A percentile compares a stretch with the other conserved stretches of the same genome.
Conservation (phyloP, 345 rosid species). For the Hypericum androsaemum region DNA sequence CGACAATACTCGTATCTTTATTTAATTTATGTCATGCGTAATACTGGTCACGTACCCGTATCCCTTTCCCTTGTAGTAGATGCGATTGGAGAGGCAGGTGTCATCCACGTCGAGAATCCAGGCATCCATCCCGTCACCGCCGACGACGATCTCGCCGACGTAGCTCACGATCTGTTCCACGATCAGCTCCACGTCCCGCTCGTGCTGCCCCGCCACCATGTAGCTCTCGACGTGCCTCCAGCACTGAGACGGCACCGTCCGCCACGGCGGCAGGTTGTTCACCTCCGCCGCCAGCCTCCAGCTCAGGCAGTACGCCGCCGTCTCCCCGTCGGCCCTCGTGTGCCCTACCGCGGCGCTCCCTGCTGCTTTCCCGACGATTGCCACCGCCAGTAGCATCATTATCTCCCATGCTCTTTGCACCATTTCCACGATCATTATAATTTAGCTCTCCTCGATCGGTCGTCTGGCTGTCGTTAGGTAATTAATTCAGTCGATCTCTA, state of each 20-base stretch:
- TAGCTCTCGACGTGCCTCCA: conserved; percentile 45
- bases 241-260: conserved; percentile 60
- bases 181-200: conserved; percentile 42
- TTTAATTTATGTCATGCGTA: no score
- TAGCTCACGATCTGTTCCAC: conserved; percentile 43
- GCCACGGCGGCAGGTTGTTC: conserved; percentile 64
- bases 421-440: no score
- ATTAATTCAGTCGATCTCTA: no score
- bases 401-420: no score
- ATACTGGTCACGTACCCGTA: conserved; percentile 39
- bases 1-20: no score
- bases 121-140: conserved; percentile 61
- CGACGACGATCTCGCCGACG: conserved; percentile 21
- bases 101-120: conserved; percentile 91
- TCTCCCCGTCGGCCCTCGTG: no score
- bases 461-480: no score
- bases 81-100: conserved; percentile 72
- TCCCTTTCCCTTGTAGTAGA: conserved; percentile 59
- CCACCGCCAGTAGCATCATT: no score
- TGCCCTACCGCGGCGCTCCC: no score
- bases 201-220: conserved; percentile 73
- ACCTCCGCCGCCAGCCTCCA: conserved; percentile 81
- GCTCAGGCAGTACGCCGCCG: conserved; percentile 44
- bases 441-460: no score
- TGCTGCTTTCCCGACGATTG: no score